Evolutionary conservation across 2,329 filamentous ascomycete genomes (phyloP).

Genomic region (Paraconiothyrium brasiliense): DNA sequence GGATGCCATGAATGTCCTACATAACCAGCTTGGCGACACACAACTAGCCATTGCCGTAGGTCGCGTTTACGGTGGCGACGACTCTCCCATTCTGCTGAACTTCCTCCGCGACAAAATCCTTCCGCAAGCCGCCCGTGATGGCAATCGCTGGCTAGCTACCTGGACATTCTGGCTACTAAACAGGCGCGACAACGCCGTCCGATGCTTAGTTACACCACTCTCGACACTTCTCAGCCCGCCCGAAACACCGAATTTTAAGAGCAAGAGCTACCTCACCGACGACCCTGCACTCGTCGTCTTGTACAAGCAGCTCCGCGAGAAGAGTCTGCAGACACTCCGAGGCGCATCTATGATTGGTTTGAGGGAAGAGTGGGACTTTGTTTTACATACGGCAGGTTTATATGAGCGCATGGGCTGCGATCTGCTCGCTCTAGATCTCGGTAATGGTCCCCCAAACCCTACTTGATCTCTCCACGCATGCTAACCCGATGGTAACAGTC

Average conservation of each 20-base stretch:
- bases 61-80: slow-evolving; percentile 87
- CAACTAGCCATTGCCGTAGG: slow-evolving; percentile 90
- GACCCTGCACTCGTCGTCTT: slow-evolving; percentile 89
- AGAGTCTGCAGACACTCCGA: slow-evolving; percentile 81
- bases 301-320: slow-evolving; percentile 85
- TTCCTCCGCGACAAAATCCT: slow-evolving; percentile 84
- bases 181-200: slow-evolving; percentile 82
- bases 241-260: slow-evolving; percentile 73
- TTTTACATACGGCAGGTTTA: slow-evolving; percentile 82
- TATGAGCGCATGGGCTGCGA: slow-evolving; percentile 96
- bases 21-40: slow-evolving; percentile 86
- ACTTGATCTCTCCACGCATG: neutral
- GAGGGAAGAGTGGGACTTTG: slow-evolving; percentile 85
- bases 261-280: slow-evolving; percentile 84
- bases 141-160: slow-evolving; percentile 91
- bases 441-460: slow-evolving; percentile 52
- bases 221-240: slow-evolving; percentile 76
- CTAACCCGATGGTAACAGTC: slow-evolving; percentile 57
- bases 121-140: slow-evolving; percentile 77
- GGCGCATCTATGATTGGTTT: slow-evolving; percentile 85
- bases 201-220: slow-evolving; percentile 82
- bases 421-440: slow-evolving; percentile 83
- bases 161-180: slow-evolving; percentile 96
- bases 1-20: slow-evolving; percentile 85
- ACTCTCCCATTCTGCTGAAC: slow-evolving; percentile 74